Base-by-base conservation (phyloP, 1,284 basidiomycete genomes). In the Ustilago curta region DNA sequence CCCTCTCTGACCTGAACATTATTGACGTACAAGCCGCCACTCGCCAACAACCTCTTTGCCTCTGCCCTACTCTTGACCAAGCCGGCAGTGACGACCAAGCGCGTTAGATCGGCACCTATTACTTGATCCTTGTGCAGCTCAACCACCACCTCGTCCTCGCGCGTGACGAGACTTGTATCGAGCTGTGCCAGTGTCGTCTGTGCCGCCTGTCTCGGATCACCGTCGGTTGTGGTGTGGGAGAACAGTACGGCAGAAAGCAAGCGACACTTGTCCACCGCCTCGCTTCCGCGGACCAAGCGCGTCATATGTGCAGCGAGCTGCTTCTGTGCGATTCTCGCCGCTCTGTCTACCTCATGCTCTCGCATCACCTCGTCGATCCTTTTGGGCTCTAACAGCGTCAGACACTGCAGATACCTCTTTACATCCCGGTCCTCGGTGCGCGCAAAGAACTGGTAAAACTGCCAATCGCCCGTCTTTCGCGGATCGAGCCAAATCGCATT, bases 281-380 rank as follows among this genome's bases (percentile, higher is more conserved):
- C 68, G 18, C 72, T 87, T 88, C 84, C 53, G 12, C 69, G 62
- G 31, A 70, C 90, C 61, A 98, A 88, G 71, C 92, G 89, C 0
- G 94, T 97, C 7, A 97, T 91, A 86, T 98, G 94, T 8, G 89
- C 87, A 7, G 96, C 96, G 2, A 98, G 88, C 11, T 89, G 84
- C n/a, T 87, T 88, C 83, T 98, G 96, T 2, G 93, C 93, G 2
- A 85, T 78, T 18, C 92, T 90, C 60, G 86, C 85, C 67, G 90
- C 90, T 3, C 91, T 91, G 12, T 77, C 47, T 1, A 43, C 90
- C 50, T 83, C 79, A 82, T 97, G 95, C 1, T 87, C 82, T 1
- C 85, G 71, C 82, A 95, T 85, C 2, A 92, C 83, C 1, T 87
- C 84, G 2, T 89, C 84, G 56, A 97, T 91, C 59, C 89, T 84